Evolutionary conservation across 371 early-diverging fungal species (phyloP).

Genomic region (Mucor mucedo): DNA sequence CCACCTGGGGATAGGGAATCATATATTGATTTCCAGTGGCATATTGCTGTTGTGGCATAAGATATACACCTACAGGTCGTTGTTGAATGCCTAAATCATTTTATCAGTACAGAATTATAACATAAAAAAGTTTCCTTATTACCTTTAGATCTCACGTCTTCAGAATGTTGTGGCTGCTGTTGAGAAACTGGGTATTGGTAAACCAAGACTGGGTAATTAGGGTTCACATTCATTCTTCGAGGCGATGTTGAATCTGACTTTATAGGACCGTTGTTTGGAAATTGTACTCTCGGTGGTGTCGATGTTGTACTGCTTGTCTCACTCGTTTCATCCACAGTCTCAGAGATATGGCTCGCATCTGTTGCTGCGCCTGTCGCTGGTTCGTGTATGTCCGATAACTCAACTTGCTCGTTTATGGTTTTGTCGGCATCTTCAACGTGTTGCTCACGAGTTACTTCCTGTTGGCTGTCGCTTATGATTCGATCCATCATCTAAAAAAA

Average conservation of each 20-base stretch:
- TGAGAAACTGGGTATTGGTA: constrained; percentile 25
- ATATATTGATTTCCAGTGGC: constrained; percentile 21
- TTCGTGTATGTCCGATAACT: neutral
- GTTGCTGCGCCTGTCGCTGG: neutral
- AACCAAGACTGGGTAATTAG: constrained; percentile 23
- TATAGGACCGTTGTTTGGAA: neutral
- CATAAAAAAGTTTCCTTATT: neutral
- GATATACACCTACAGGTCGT: constrained; percentile 20
- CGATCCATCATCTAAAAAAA: constrained; percentile 11
- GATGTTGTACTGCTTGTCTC: constrained; percentile 3
- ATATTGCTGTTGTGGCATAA: constrained; percentile 23
- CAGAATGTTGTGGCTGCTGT: neutral
- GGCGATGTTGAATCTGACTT: neutral
- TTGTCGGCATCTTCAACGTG: neutral
- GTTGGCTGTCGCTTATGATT: neutral
- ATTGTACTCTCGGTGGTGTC: constrained; percentile 4
- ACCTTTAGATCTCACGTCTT: neutral
- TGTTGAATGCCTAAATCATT: neutral
- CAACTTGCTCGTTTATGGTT: neutral
- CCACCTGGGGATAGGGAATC: constrained; percentile 26
- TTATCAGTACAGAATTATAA: neutral
- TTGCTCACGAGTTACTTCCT: neutral
- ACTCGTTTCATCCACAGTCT: neutral
- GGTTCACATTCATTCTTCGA: constrained; percentile 11
- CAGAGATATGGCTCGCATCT: neutral